phyloP scores from a whole-genome alignment of 2,329 filamentous ascomycete species.

The Clarireedia monteithiana region DNA sequence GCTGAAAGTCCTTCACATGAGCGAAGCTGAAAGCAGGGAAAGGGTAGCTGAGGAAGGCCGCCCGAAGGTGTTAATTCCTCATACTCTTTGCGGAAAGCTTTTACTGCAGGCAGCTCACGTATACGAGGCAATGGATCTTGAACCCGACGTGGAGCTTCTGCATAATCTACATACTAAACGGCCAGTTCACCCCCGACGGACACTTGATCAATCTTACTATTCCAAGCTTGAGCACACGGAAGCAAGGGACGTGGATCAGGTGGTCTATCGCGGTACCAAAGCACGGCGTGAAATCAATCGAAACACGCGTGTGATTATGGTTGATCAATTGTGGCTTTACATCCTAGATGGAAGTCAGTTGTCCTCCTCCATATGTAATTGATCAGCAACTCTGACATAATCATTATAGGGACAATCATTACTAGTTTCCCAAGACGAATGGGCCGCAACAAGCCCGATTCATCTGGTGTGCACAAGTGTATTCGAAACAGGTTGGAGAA shows the following conservation, averaged over 20 bases:
- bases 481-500: slow-evolving; percentile 30
- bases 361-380: background rate
- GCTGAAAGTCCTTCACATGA: too few species aligned
- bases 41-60: background rate
- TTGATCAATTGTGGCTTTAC: slow-evolving; percentile 38
- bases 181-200: slow-evolving; percentile 37
- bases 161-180: slow-evolving; percentile 14
- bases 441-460: slow-evolving; percentile 34
- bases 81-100: slow-evolving; percentile 8
- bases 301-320: slow-evolving; percentile 31
- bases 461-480: slow-evolving; percentile 34
- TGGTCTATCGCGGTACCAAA: slow-evolving; percentile 19
- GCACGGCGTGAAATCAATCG: slow-evolving; percentile 6
- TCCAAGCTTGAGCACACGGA: slow-evolving; percentile 32
- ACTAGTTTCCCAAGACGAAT: slow-evolving; percentile 36
- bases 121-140: slow-evolving; percentile 20
- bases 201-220: slow-evolving; percentile 38
- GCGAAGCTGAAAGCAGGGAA: background rate
- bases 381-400: background rate
- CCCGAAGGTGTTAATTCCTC: background rate
- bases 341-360: slow-evolving; percentile 30
- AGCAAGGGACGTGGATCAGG: slow-evolving; percentile 29
- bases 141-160: slow-evolving; percentile 17
- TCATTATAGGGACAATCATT: slow-evolving; percentile 30
- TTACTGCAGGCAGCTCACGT: slow-evolving; percentile 15